Evolutionary conservation across 139 green algal genomes (phyloP).

Genomic region (Gonium pectorale): DNA sequence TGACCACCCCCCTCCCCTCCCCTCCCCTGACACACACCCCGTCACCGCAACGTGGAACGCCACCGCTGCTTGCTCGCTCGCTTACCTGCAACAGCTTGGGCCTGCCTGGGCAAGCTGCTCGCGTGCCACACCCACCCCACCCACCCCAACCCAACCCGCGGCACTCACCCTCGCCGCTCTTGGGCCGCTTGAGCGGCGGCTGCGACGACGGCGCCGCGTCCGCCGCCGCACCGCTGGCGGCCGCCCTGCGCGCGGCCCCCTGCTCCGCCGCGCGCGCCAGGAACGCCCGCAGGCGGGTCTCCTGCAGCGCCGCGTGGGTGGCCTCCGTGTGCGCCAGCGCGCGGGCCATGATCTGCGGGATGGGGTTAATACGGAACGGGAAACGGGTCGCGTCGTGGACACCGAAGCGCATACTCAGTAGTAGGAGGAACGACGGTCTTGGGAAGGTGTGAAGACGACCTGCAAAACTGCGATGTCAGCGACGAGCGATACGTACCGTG

Average conservation of each 20-base stretch:
- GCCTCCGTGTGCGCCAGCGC: constrained; percentile 27
- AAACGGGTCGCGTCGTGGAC: no score
- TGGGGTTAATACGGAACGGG: no score
- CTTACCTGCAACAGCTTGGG: no score
- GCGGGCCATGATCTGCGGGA: constrained; percentile 25
- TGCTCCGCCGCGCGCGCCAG: not conserved
- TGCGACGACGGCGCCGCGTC: not conserved
- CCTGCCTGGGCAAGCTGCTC: no score
- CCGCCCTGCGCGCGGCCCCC: not conserved
- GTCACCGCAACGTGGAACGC: no score
- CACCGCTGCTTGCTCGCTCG: no score
- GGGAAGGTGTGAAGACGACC: no score
- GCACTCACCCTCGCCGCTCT: constrained; percentile 39
- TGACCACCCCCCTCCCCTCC: not conserved
- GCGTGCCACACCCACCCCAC: not conserved
- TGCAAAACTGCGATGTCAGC: no score
- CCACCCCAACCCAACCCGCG: not conserved
- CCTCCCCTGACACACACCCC: not conserved
- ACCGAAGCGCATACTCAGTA: no score
- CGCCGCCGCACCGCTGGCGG: no score
- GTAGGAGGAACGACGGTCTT: no score
- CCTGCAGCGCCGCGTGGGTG: constrained; percentile 56
- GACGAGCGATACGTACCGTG: no score
- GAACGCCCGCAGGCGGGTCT: constrained; percentile 36
- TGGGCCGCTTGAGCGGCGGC: constrained; percentile 43